These are phyloP conservation scores for Capsella rubella DNA, from an alignment of 441 rosid genomes.

Conservation along the genomic window DNA sequence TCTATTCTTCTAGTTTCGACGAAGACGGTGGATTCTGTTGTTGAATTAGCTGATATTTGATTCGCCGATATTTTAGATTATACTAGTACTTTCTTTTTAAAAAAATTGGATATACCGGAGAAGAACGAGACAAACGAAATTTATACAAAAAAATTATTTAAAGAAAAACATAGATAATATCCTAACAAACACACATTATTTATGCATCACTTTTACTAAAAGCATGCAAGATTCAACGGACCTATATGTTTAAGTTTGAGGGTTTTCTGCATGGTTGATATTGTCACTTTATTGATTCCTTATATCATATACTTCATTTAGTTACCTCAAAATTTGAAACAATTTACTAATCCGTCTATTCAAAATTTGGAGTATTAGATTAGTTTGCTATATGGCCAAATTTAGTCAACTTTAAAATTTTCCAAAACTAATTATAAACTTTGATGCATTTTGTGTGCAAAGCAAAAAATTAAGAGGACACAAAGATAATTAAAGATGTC, in stretches of 20 bases:
- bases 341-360: background rate
- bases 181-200: slow-evolving; percentile 38
- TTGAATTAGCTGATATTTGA: slow-evolving; percentile 19
- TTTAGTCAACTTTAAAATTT: too few species aligned
- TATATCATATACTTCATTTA: background rate
- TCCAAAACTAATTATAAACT: too few species aligned
- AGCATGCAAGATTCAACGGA: slow-evolving; percentile 13
- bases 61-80: slow-evolving; percentile 7
- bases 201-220: slow-evolving; percentile 13
- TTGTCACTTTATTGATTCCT: slow-evolving; percentile 30
- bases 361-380: too few species aligned
- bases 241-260: background rate
- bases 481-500: too few species aligned
- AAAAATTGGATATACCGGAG: background rate
- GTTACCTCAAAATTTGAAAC: background rate
- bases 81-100: background rate
- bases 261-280: background rate
- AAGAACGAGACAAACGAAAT: slow-evolving; percentile 3
- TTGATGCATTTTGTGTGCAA: too few species aligned
- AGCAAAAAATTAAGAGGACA: too few species aligned
- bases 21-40: slow-evolving; percentile 40
- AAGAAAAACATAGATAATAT: slow-evolving; percentile 9
- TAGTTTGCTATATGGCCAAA: too few species aligned
- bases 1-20: slow-evolving; percentile 6
- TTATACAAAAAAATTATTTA: too few species aligned